These are phyloP conservation scores for Hymenochaete sp. DNA, from an alignment of 1,284 basidiomycete genomes.

Conservation along the genomic window DNA sequence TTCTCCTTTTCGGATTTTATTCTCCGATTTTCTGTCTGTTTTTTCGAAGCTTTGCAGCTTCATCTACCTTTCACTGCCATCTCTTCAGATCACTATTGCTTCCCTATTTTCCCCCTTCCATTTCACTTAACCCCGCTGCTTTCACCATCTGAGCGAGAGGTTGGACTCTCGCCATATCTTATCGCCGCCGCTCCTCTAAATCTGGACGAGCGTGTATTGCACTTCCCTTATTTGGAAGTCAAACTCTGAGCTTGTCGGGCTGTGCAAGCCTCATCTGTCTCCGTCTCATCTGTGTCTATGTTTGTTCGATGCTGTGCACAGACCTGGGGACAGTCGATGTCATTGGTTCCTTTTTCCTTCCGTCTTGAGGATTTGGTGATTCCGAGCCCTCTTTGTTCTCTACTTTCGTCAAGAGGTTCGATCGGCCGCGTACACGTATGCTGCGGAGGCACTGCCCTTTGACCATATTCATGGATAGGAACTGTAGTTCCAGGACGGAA, in stretches of 20 bases:
- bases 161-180: conserved; percentile 1
- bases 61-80: neutral
- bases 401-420: no score
- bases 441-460: no score
- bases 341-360: neutral
- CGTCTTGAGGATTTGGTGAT: no score
- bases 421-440: no score
- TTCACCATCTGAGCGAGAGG: neutral
- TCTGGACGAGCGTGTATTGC: neutral
- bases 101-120: conserved; percentile 7
- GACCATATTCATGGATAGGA: no score
- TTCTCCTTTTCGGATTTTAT: conserved; percentile 10
- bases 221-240: conserved; percentile 4
- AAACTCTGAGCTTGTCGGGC: conserved; percentile 1
- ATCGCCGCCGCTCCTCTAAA: neutral
- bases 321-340: neutral
- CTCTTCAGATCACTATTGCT: neutral
- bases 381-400: no score
- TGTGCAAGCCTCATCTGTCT: no score
- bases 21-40: conserved; percentile 7
- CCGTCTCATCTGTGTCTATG: conserved; percentile 1
- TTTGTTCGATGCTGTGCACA: conserved; percentile 2
- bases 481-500: no score
- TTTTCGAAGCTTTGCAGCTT: neutral
- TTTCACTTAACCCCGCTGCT: neutral